Conservation (phyloP, 2,329 filamentous ascomycete species). For the Hypoxylon sp. region DNA sequence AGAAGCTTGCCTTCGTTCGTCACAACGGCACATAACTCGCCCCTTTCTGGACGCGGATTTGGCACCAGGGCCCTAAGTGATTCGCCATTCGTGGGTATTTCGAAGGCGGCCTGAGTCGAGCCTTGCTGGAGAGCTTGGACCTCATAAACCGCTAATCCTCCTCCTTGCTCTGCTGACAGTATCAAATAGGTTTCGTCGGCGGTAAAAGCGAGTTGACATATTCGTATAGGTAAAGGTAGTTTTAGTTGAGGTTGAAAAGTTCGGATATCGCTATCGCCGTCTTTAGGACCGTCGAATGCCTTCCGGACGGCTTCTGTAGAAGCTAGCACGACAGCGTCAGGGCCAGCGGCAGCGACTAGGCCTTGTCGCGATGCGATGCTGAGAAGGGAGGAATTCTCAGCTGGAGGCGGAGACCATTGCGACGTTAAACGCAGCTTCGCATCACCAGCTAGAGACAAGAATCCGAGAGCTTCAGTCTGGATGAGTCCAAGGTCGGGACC, state of each 20-base stretch:
- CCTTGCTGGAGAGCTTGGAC: conserved; percentile 76
- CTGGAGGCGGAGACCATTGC: conserved; percentile 81
- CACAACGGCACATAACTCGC: conserved; percentile 83
- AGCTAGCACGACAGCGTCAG: conserved; percentile 81
- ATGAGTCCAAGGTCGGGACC: conserved; percentile 82
- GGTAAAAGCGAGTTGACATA: conserved; percentile 92
- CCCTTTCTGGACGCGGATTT: conserved; percentile 81
- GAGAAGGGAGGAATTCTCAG: conserved; percentile 83
- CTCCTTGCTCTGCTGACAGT: conserved; percentile 83
- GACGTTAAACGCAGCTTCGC: conserved; percentile 85
- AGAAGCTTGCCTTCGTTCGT: conserved; percentile 84
- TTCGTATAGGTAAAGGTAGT: conserved; percentile 77
- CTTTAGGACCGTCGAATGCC: conserved; percentile 73
- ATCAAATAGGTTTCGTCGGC: conserved; percentile 89
- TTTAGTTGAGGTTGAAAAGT: conserved; percentile 79
- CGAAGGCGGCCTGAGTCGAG: conserved; percentile 76
- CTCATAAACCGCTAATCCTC: conserved; percentile 87
- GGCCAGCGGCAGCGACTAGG: conserved; percentile 88
- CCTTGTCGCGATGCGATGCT: conserved; percentile 84
- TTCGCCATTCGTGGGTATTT: conserved; percentile 81
- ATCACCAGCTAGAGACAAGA: conserved; percentile 83
- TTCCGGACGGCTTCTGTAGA: conserved; percentile 83
- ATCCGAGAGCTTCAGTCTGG: conserved; percentile 87
- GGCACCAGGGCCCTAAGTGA: conserved; percentile 80
- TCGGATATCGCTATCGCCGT: conserved; percentile 74